These are phyloP conservation scores for Mortierella hygrophila DNA, from an alignment of 192 early-diverging fungal genomes.

Conservation along the genomic window DNA sequence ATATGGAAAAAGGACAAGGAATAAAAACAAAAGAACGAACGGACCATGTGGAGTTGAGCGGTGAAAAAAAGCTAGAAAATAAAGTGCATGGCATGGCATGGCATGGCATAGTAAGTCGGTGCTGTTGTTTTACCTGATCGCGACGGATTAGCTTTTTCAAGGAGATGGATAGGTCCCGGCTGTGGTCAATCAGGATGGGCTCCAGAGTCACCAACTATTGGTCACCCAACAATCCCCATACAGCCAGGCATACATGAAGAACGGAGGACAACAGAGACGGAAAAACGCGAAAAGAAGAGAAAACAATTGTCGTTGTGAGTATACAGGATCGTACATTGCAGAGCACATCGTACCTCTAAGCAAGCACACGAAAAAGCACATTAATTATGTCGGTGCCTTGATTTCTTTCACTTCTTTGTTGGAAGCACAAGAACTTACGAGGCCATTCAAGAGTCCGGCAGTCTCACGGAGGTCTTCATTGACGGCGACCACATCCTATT, in stretches of 20 bases:
- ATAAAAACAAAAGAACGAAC: neutral
- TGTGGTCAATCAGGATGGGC: conserved; percentile 43
- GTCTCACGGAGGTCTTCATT: conserved; percentile 51
- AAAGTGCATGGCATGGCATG: neutral
- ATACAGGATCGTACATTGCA: neutral
- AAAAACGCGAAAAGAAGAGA: neutral
- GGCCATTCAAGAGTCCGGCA: conserved; percentile 25
- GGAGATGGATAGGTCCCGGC: conserved; percentile 31
- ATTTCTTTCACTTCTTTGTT: neutral
- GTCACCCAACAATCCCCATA: neutral
- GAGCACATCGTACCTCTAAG: conserved; percentile 1
- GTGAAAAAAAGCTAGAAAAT: neutral
- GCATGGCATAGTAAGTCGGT: neutral
- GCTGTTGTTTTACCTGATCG: conserved; percentile 36
- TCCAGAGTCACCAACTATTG: conserved; percentile 37
- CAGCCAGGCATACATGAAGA: neutral
- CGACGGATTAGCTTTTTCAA: conserved; percentile 47
- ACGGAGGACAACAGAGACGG: neutral
- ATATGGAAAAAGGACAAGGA: neutral
- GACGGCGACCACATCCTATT: conserved; percentile 34
- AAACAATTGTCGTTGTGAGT: neutral
- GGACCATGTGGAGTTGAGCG: neutral
- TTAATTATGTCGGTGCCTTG: neutral
- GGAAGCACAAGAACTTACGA: conserved; percentile 13
- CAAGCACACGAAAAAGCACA: neutral